These are phyloP conservation scores for Acacia melanoxylon DNA, from an alignment of 306 rosid species.

Conservation along the genomic window DNA sequence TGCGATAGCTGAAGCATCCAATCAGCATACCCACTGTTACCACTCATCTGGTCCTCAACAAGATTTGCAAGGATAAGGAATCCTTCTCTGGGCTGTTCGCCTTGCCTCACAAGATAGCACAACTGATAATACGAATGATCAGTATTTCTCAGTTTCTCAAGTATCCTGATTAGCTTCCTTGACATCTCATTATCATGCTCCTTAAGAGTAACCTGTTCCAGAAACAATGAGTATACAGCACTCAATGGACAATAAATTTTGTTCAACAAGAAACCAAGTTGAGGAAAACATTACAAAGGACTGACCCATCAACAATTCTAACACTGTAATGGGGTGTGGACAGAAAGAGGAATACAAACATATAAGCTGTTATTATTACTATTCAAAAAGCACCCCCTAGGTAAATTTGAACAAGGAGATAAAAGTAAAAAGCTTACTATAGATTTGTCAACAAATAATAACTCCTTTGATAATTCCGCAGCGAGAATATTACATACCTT, in stretches of 20 bases:
- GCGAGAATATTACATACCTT: constrained; percentile 58
- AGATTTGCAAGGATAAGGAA: constrained; percentile 79
- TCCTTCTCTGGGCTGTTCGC: constrained; percentile 97
- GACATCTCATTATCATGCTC: constrained; percentile 81
- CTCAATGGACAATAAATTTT: constrained; percentile 8
- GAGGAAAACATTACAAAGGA: constrained; percentile 25
- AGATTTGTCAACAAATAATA: background rate
- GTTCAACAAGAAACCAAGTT: background rate
- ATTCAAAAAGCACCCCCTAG: constrained; percentile 16
- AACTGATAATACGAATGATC: constrained; percentile 65
- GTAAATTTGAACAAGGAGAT: background rate
- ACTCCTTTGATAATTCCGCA: background rate
- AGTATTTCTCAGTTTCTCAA: constrained; percentile 65
- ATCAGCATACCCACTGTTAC: constrained; percentile 77
- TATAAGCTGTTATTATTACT: background rate
- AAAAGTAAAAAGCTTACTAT: background rate
- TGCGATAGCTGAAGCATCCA: constrained; percentile 89
- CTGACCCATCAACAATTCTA: constrained; percentile 8
- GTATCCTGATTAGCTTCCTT: constrained; percentile 64
- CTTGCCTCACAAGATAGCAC: constrained; percentile 93
- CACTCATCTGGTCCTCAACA: constrained; percentile 91
- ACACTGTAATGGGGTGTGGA: background rate
- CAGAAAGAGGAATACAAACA: background rate
- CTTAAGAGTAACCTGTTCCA: constrained; percentile 60
- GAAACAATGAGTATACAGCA: constrained; percentile 29